phyloP scores from a whole-genome alignment of 306 rosid genomes.

The Trifolium fragiferum region DNA sequence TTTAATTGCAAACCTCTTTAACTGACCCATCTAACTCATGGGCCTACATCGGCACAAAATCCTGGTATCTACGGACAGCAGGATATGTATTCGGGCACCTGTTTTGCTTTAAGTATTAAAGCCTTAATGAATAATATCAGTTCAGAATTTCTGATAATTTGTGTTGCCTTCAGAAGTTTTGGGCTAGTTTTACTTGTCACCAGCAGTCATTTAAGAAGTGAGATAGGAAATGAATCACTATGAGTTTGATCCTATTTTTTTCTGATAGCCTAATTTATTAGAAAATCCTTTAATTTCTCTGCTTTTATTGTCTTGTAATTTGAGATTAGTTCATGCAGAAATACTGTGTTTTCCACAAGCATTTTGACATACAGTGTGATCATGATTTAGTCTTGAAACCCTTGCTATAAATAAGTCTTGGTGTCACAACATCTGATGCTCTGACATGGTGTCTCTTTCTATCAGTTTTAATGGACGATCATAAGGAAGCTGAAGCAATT shows the following conservation, averaged over 20 bases:
- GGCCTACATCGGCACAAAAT: background rate
- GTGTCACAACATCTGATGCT: slow-evolving; percentile 19
- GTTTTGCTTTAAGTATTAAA: slow-evolving; percentile 9
- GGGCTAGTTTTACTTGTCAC: slow-evolving; percentile 32
- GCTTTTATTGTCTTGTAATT: slow-evolving; percentile 15
- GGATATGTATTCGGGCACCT: background rate
- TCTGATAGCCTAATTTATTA: slow-evolving; percentile 5
- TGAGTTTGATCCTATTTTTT: slow-evolving; percentile 19
- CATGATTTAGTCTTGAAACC: slow-evolving; percentile 20
- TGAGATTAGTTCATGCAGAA: slow-evolving; percentile 24
- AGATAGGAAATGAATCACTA: slow-evolving; percentile 3
- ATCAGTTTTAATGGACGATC: slow-evolving; percentile 93
- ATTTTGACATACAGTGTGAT: slow-evolving; percentile 23
- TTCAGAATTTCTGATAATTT: slow-evolving; percentile 1
- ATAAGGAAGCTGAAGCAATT: slow-evolving; percentile 81
- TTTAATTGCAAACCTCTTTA: background rate
- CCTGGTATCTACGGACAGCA: background rate
- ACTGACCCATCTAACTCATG: background rate
- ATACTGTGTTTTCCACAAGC: slow-evolving; percentile 5
- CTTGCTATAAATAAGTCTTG: background rate
- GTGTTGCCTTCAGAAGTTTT: background rate
- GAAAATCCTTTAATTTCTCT: slow-evolving; percentile 2
- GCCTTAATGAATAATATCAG: background rate
- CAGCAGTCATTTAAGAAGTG: slow-evolving; percentile 3
- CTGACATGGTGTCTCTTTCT: slow-evolving; percentile 48